Evolutionary conservation across 352 stramenopile species (phyloP).

Genomic region (Pythium coloratum): DNA sequence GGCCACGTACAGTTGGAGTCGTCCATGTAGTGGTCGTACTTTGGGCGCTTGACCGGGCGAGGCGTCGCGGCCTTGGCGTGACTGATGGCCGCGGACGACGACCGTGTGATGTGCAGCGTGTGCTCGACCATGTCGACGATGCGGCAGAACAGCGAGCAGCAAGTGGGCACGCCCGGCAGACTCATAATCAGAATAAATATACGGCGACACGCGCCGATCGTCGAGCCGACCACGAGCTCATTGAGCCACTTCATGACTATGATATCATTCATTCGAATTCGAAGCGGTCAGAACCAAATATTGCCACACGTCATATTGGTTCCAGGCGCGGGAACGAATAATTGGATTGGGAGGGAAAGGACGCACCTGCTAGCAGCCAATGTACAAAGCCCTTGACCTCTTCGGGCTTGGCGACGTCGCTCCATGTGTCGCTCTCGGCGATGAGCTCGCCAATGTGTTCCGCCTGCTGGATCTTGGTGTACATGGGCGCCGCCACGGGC

Average conservation of each 20-base stretch:
- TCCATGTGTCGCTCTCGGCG: slow-evolving; percentile 58
- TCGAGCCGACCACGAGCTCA: slow-evolving; percentile 43
- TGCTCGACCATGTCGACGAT: slow-evolving; percentile 74
- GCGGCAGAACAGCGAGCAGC: slow-evolving; percentile 65
- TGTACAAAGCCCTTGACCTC: slow-evolving; percentile 71
- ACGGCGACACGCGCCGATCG: slow-evolving; percentile 57
- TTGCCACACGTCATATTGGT: not conserved
- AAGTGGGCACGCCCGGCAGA: slow-evolving; percentile 66
- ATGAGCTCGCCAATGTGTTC: slow-evolving; percentile 44
- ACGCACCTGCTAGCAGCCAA: slow-evolving; percentile 53
- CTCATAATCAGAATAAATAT: slow-evolving; percentile 81
- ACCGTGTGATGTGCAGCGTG: slow-evolving; percentile 41
- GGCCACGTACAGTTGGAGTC: slow-evolving; percentile 60
- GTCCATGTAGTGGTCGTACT: slow-evolving; percentile 52
- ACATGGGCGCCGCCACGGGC: slow-evolving; percentile 29
- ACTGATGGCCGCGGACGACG: not conserved
- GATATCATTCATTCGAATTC: not conserved
- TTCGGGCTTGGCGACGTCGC: slow-evolving; percentile 45
- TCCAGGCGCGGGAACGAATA: not conserved
- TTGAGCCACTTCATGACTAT: slow-evolving; percentile 60
- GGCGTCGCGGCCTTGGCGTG: slow-evolving; percentile 29
- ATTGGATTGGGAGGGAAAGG: not conserved
- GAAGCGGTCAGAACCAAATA: not conserved
- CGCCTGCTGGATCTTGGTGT: slow-evolving; percentile 27
- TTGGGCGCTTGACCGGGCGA: slow-evolving; percentile 17